These are phyloP conservation scores for Cavenderia fasciculata DNA, from an alignment of 78 protist genomes.

Conservation along the genomic window DNA sequence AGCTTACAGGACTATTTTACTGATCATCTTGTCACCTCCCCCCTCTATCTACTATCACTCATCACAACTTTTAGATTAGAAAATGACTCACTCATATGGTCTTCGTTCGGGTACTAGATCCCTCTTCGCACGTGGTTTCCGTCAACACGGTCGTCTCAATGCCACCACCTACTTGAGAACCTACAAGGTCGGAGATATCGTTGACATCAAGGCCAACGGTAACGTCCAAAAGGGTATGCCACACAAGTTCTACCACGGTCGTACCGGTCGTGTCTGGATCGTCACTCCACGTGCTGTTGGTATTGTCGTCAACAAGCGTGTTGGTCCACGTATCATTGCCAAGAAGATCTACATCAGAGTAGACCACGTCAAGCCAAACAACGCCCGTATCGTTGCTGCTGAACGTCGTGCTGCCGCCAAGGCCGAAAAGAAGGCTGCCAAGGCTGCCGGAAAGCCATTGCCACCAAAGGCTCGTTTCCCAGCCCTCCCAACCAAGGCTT, in stretches of 20 bases:
- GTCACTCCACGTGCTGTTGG: constrained; percentile 98
- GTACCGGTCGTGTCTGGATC: constrained; percentile 99
- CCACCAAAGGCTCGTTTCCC: constrained; percentile 27
- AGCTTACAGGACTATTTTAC: no score
- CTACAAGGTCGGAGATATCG: constrained; percentile 96
- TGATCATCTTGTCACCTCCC: no score
- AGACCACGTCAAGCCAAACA: constrained; percentile 98
- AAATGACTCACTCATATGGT: constrained; percentile 97
- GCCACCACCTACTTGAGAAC: constrained; percentile 87
- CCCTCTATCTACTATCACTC: no score
- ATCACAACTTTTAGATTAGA: neutral
- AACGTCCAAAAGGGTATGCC: constrained; percentile 99
- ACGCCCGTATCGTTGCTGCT: constrained; percentile 94
- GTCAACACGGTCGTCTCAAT: constrained; percentile 88
- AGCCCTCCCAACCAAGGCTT: constrained; percentile 58
- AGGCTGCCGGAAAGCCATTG: constrained; percentile 19
- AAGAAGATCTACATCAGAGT: constrained; percentile 99
- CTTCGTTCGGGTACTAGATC: constrained; percentile 94
- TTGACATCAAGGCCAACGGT: constrained; percentile 95
- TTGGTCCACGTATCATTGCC: constrained; percentile 92
- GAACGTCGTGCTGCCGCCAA: constrained; percentile 4
- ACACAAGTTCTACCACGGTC: constrained; percentile 99
- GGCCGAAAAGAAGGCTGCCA: constrained; percentile 39
- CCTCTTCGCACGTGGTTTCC: constrained; percentile 93
- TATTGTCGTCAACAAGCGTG: constrained; percentile 98